phyloP scores from a whole-genome alignment of 2,329 filamentous ascomycete genomes.

The Fusarium mundagurra region DNA sequence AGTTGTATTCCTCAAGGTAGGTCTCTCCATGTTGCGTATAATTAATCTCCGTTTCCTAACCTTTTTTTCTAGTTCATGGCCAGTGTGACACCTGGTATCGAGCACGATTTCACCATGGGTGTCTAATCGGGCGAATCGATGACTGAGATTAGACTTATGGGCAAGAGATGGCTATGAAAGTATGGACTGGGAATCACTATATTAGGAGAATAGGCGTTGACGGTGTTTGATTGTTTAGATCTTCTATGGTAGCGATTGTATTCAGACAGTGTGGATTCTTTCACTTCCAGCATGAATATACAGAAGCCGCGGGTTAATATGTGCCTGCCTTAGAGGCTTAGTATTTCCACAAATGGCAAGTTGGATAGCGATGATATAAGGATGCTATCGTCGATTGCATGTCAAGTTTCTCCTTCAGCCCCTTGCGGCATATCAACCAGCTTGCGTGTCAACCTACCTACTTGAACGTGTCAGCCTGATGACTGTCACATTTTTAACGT shows the following conservation, averaged over 20 bases:
- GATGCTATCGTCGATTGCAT: neutral
- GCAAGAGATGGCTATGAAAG: neutral
- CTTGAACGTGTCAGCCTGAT: neutral
- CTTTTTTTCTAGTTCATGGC: conserved; percentile 70
- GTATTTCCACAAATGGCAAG: neutral
- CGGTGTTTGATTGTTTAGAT: conserved; percentile 29
- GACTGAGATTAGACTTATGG: neutral
- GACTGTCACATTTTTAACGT: neutral
- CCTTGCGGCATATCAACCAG: neutral
- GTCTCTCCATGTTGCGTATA: conserved; percentile 22
- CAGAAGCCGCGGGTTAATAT: neutral
- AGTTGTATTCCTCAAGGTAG: conserved; percentile 85
- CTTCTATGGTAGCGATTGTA: neutral
- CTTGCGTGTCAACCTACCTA: neutral
- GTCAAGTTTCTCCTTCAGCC: neutral
- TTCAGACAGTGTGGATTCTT: conserved; percentile 23
- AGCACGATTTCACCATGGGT: conserved; percentile 41
- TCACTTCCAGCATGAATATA: conserved; percentile 12
- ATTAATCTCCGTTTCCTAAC: neutral
- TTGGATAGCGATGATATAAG: neutral
- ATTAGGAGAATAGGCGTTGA: conserved; percentile 31
- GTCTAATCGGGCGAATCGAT: conserved; percentile 20
- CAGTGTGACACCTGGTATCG: conserved; percentile 91
- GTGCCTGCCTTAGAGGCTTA: neutral
- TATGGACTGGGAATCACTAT: conserved; percentile 6